phyloP scores from a whole-genome alignment of 176 grass and related monocot species.

The Juncus effusus region DNA sequence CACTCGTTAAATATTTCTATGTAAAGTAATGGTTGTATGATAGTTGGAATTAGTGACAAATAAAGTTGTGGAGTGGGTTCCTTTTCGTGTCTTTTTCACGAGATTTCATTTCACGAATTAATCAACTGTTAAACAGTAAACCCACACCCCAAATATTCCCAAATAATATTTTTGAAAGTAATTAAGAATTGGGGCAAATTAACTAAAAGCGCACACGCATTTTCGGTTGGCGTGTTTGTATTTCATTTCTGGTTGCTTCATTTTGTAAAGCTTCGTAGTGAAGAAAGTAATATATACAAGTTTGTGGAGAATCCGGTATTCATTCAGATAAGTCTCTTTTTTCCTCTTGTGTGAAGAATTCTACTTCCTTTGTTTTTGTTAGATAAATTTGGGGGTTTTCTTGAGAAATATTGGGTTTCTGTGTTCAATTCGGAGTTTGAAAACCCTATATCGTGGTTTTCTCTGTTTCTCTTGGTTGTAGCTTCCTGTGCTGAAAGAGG shows the following conservation, averaged over 20 bases:
- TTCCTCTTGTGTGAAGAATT: conserved; percentile 19
- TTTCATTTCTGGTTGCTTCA: conserved; percentile 13
- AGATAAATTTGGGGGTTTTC: conserved; percentile 8
- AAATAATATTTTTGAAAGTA: conserved; percentile 4
- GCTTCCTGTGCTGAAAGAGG: background rate
- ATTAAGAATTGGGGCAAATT: too few species aligned
- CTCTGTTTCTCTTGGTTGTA: background rate
- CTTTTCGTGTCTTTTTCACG: conserved; percentile 26
- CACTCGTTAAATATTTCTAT: background rate
- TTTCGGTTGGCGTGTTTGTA: conserved; percentile 16
- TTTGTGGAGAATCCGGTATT: conserved; percentile 4
- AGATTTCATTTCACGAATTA: conserved; percentile 13
- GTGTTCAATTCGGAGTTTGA: background rate
- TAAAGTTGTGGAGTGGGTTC: conserved; percentile 9
- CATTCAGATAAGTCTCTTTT: conserved; percentile 6
- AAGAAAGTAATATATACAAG: conserved; percentile 10
- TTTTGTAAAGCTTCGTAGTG: conserved; percentile 14
- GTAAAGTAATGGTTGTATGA: background rate
- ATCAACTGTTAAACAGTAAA: conserved; percentile 9
- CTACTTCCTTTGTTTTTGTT: conserved; percentile 3
- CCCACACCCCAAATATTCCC: conserved; percentile 8
- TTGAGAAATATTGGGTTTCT: conserved; percentile 11
- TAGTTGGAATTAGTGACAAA: background rate
- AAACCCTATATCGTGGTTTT: background rate
- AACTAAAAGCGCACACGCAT: conserved; percentile 8